A percentile compares a stretch with the other conserved stretches of the same genome.
These are phyloP conservation scores for Hygrophila difformis DNA, from an alignment of 257 asterid species.

Conservation along the genomic window DNA sequence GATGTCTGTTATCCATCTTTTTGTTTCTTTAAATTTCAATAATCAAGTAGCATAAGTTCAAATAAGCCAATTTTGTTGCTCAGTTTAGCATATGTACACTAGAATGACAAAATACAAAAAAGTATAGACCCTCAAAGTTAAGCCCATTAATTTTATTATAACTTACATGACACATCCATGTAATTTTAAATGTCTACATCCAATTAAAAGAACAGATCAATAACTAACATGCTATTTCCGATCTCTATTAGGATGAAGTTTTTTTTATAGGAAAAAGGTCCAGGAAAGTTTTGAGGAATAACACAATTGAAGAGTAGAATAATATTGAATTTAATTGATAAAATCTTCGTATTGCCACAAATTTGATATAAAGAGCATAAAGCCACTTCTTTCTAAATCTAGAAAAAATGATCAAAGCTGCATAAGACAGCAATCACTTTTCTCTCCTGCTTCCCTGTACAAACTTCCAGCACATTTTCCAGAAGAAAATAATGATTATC, in stretches of 20 bases:
- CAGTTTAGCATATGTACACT: conserved; percentile 3
- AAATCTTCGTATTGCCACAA: too few relatives aligned
- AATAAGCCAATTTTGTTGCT: conserved; percentile 5
- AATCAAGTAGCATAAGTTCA: neutral
- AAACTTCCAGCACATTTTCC: neutral
- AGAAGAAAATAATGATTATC: neutral
- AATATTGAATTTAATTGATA: too few relatives aligned
- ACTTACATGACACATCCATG: too few relatives aligned
- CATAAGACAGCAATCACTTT: neutral
- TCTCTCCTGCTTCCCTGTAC: neutral
- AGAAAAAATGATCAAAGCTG: neutral
- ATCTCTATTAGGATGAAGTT: conserved; percentile 8
- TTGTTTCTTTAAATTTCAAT: neutral
- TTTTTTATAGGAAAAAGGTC: too few relatives aligned
- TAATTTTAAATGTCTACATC: neutral
- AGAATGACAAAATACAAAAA: neutral
- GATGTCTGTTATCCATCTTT: neutral
- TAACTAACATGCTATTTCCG: neutral
- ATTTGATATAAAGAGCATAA: neutral
- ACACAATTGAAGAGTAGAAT: too few relatives aligned
- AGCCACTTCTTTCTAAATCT: neutral
- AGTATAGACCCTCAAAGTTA: neutral
- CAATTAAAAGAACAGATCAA: neutral
- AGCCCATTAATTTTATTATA: too few relatives aligned
- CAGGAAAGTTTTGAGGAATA: too few relatives aligned